These are phyloP conservation scores for Chalaropsis ovoidea DNA, from an alignment of 2,329 filamentous ascomycete species.

Conservation along the genomic window DNA sequence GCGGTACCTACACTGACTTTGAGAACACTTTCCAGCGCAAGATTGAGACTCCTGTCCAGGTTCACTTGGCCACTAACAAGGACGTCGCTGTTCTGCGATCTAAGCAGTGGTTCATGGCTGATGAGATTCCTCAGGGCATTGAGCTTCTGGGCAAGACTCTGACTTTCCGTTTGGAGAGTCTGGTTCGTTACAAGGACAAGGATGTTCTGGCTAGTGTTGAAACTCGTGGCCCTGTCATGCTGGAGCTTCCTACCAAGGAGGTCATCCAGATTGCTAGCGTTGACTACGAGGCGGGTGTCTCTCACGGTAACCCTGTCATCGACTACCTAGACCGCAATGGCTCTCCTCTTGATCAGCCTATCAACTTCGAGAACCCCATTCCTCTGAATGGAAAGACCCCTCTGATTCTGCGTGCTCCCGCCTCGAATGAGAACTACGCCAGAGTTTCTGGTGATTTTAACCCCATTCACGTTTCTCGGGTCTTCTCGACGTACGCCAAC, in stretches of 20 bases:
- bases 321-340: conserved; percentile 92
- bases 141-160: conserved; percentile 87
- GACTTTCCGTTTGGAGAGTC: conserved; percentile 87
- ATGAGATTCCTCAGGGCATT: conserved; percentile 57
- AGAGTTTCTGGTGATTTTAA: conserved; percentile 98
- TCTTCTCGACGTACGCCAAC: conserved; percentile 92
- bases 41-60: conserved; percentile 86
- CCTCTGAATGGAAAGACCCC: conserved; percentile 87
- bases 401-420: conserved; percentile 77
- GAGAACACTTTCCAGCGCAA: conserved; percentile 99
- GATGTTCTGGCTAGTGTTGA: conserved; percentile 82
- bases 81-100: conserved; percentile 89
- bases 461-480: conserved; percentile 93
- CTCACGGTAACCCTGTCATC: conserved; percentile 90
- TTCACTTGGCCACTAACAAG: conserved; percentile 76
- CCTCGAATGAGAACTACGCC: conserved; percentile 95
- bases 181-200: conserved; percentile 92
- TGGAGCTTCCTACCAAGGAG: conserved; percentile 94
- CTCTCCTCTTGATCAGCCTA: conserved; percentile 84
- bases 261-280: conserved; percentile 95
- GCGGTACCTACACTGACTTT: conserved; percentile 82
- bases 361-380: conserved; percentile 96
- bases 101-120: conserved; percentile 94
- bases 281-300: conserved; percentile 83
- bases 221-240: conserved; percentile 81